phyloP scores from a whole-genome alignment of 176 grass and related monocot genomes.

The Typha latifolia region DNA sequence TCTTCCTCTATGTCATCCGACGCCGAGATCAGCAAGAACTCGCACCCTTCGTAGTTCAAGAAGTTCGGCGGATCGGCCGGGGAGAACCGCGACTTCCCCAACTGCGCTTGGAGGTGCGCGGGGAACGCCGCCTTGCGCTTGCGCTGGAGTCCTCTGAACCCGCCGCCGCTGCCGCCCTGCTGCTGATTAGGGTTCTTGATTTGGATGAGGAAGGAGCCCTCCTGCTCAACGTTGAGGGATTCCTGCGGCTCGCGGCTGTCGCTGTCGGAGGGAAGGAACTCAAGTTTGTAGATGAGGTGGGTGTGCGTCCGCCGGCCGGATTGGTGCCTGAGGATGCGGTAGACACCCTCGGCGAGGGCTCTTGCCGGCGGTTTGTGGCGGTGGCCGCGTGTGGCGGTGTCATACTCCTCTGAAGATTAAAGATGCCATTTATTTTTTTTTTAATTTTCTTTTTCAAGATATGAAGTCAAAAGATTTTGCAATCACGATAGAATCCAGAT shows the following conservation, averaged over 20 bases:
- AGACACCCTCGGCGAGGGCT: constrained; percentile 71
- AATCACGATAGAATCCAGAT: neutral
- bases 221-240: constrained; percentile 56
- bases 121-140: constrained; percentile 73
- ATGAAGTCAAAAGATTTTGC: no score
- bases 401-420: constrained; percentile 43
- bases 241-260: constrained; percentile 43
- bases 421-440: no score
- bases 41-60: constrained; percentile 85
- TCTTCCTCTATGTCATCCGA: constrained; percentile 70
- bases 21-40: constrained; percentile 73
- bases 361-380: constrained; percentile 29
- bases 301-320: constrained; percentile 34
- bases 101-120: constrained; percentile 44
- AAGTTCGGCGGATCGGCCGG: constrained; percentile 70
- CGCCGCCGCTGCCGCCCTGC: neutral
- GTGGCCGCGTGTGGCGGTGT: constrained; percentile 51
- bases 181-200: constrained; percentile 70
- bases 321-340: constrained; percentile 65
- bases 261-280: constrained; percentile 30
- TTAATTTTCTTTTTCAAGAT: no score
- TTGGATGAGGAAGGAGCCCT: constrained; percentile 81
- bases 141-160: constrained; percentile 46
- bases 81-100: constrained; percentile 39
- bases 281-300: constrained; percentile 89